Conservation (phyloP, 257 asterid species). For the Ligustrum vulgare region DNA sequence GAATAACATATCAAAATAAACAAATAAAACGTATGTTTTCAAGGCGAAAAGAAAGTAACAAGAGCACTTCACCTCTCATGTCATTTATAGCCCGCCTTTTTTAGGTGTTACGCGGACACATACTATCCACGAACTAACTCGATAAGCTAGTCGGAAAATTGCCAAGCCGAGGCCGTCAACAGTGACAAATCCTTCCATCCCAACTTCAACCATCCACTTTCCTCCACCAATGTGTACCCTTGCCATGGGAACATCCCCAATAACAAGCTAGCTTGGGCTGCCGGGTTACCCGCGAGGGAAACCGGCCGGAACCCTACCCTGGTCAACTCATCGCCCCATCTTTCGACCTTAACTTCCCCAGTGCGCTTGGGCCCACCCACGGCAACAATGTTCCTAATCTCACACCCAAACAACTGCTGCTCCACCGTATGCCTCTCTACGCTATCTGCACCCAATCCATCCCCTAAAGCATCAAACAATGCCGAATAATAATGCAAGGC, state of each 20-base stretch:
- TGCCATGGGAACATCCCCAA: slow-evolving; percentile 93
- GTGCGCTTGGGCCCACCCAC: slow-evolving; percentile 56
- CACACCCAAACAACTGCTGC: slow-evolving; percentile 73
- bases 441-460: slow-evolving; percentile 66
- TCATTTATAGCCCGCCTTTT: neutral
- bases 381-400: slow-evolving; percentile 48
- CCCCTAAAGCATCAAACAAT: slow-evolving; percentile 82
- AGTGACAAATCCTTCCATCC: slow-evolving; percentile 73
- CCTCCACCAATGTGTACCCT: slow-evolving; percentile 52
- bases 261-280: slow-evolving; percentile 72
- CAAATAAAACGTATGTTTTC: neutral
- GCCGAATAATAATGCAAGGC: slow-evolving; percentile 89
- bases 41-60: neutral
- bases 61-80: neutral
- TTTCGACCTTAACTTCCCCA: slow-evolving; percentile 39
- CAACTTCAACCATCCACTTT: slow-evolving; percentile 43
- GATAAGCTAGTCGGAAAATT: slow-evolving; percentile 45
- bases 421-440: slow-evolving; percentile 85
- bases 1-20: neutral
- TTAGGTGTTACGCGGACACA: too few species aligned
- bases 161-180: slow-evolving; percentile 96
- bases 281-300: slow-evolving; percentile 75
- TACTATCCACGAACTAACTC: neutral
- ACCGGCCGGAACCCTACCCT: slow-evolving; percentile 57
- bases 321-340: slow-evolving; percentile 42